A percentile compares a stretch with the other conserved stretches of the same genome.
phyloP scores from a whole-genome alignment of 768 basidiomycete species.

The Lentinula sp. region DNA sequence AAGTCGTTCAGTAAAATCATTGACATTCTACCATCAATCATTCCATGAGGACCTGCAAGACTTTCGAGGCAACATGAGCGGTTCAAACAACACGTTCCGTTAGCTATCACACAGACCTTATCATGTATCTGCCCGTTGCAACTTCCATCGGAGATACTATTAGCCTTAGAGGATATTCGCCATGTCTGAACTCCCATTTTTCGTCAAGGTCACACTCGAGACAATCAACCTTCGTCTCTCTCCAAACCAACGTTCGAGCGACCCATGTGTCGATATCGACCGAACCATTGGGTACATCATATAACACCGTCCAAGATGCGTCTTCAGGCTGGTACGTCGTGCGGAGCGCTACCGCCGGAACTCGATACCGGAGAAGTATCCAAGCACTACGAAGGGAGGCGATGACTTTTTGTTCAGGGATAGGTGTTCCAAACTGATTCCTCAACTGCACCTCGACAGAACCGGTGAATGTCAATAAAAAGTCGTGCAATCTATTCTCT shows the following conservation, averaged over 20 bases:
- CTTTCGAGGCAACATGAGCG: not conserved
- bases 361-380: not conserved
- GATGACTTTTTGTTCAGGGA: not conserved
- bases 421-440: not conserved
- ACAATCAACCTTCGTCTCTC: not conserved
- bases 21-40: not conserved
- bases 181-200: not conserved
- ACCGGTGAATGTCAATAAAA: not conserved
- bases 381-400: not conserved
- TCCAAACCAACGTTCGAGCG: not conserved
- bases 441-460: not conserved
- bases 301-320: not conserved
- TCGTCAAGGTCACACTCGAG: not conserved
- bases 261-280: not conserved
- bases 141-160: not conserved
- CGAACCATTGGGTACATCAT: not conserved
- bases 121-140: not conserved
- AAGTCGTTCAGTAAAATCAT: not conserved
- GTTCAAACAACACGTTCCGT: not conserved
- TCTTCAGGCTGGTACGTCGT: not conserved
- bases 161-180: not conserved
- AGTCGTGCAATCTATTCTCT: not conserved
- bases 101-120: not conserved
- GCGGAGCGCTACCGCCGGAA: not conserved
- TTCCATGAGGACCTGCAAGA: not conserved